Evolutionary conservation across 495 filamentous ascomycete genomes (phyloP), one percentile per base, ranked within the genome.

Genomic region (Hyphodiscus hymeniophilus): DNA sequence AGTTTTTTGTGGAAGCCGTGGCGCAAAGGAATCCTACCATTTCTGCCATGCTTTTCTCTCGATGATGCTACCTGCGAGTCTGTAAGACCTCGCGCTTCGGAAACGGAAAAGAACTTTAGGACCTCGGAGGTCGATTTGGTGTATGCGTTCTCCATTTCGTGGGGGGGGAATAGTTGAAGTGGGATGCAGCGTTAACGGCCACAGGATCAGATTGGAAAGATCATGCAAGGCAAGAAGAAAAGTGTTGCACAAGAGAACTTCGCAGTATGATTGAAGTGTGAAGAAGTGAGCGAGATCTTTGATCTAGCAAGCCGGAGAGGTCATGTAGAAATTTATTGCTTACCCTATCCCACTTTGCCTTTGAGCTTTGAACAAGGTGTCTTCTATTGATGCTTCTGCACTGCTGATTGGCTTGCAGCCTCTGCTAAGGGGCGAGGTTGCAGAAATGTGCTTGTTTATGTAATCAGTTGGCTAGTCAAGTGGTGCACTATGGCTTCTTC

Each of bases 121-220:
- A 84, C 79, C 59, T 89, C 76, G 45, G 76, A 67, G 55, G 74
- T 75, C 48, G 84, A 72, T 61, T 75, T 75, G 44, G 80, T 68
- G 63, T 84, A 95, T 34, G 89, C 81, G 64, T 77, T 75, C 60
- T 96, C 87, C 90, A 95, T 95, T 50, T 52, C 63, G 55, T 24
- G 22, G 48, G 21, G 45, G 40, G 32, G 38, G 21, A 41, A 31
- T 17, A n/a, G n/a, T 33, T 28, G 31, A 23, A 21, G n/a, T 44
- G 30, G 28, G 34, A 38, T 41, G 33, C 36, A 50, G 39, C 36
- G 50, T 43, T 10, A 8, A 45, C 43, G 44, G 47, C 47, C 48
- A 43, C 33, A 15, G 43, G 22, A 46, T 52, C 50, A 58, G 46
- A 26, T 20, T 50, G 33, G 33, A 32, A 39, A 35, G 43, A 38